These are phyloP conservation scores for Balansia obtecta DNA, from an alignment of 2,329 filamentous ascomycete genomes.

Conservation along the genomic window DNA sequence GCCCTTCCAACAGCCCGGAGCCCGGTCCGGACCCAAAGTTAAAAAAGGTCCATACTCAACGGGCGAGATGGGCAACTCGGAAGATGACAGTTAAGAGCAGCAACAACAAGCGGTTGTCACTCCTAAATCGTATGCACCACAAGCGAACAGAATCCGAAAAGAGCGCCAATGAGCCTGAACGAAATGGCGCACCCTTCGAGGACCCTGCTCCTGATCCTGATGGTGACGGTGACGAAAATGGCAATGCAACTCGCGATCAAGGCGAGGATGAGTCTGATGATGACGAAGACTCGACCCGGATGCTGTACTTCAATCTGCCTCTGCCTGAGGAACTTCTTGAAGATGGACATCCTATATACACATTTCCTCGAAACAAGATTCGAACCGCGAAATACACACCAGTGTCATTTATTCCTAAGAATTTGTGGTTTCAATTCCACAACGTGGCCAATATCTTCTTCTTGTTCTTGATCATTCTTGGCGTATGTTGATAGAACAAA, in stretches of 20 bases:
- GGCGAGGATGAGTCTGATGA: conserved; percentile 24
- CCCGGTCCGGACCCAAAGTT: conserved; percentile 12
- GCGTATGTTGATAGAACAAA: conserved; percentile 46
- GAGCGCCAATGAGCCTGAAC: conserved; percentile 37
- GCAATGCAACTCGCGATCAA: conserved; percentile 21
- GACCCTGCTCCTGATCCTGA: conserved; percentile 17
- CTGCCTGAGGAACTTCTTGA: conserved; percentile 64
- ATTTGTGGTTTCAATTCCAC: conserved; percentile 95
- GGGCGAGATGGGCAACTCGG: conserved; percentile 94
- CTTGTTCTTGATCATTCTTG: conserved; percentile 86
- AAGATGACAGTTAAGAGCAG: conserved; percentile 67
- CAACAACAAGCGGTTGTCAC: conserved; percentile 65
- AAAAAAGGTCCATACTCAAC: conserved; percentile 40
- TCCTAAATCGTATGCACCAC: conserved; percentile 64
- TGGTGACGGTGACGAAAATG: conserved; percentile 15
- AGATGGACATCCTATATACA: conserved; percentile 57
- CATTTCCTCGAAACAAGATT: conserved; percentile 88
- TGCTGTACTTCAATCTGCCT: conserved; percentile 75
- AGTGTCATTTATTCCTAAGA: conserved; percentile 89
- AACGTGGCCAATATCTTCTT: conserved; percentile 99
- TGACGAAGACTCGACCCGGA: conserved; percentile 35
- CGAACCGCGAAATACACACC: conserved; percentile 96
- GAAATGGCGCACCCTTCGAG: conserved; percentile 15
- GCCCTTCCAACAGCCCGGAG: conserved; percentile 17
- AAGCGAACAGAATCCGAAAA: conserved; percentile 55